These are phyloP conservation scores for Microcyclospora pomicola DNA, from an alignment of 2,329 filamentous ascomycete species.

Conservation along the genomic window DNA sequence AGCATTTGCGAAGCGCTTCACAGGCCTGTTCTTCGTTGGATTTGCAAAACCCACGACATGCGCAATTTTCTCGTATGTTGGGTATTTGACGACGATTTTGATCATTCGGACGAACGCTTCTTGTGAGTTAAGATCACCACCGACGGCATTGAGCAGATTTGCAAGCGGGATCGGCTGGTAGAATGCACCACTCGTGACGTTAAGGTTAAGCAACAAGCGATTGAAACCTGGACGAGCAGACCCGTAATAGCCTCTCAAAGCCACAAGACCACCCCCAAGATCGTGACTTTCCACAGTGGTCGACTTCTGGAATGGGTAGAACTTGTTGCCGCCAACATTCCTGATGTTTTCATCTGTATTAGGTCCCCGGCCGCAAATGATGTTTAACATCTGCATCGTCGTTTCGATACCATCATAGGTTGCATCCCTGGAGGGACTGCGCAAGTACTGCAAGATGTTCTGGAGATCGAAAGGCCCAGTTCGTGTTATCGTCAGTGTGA, in stretches of 20 bases:
- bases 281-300: neutral
- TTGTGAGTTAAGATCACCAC: too few species aligned
- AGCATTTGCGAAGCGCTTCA: slow-evolving; percentile 1
- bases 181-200: slow-evolving; percentile 2
- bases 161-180: neutral
- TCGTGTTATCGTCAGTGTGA: slow-evolving; percentile 23
- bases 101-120: neutral
- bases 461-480: slow-evolving; percentile 23
- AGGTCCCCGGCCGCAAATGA: neutral
- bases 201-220: slow-evolving; percentile 2
- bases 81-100: slow-evolving; percentile 3
- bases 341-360: neutral
- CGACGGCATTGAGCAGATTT: neutral
- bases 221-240: slow-evolving; percentile 1
- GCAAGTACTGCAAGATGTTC: slow-evolving; percentile 33
- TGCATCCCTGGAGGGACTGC: slow-evolving; percentile 21
- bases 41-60: neutral
- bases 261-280: slow-evolving; percentile 1
- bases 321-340: slow-evolving; percentile 23
- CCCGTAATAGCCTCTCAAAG: slow-evolving; percentile 1
- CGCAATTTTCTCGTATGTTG: neutral
- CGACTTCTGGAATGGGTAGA: slow-evolving; percentile 21
- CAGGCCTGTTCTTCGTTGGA: neutral
- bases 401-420: slow-evolving; percentile 34
- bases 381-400: slow-evolving; percentile 23